Percentiles rank a stretch among this genome's conserved stretches.
These are phyloP conservation scores for Zygosaccharomyces siamensis DNA, from an alignment of 805 yeast species.

Conservation along the genomic window DNA sequence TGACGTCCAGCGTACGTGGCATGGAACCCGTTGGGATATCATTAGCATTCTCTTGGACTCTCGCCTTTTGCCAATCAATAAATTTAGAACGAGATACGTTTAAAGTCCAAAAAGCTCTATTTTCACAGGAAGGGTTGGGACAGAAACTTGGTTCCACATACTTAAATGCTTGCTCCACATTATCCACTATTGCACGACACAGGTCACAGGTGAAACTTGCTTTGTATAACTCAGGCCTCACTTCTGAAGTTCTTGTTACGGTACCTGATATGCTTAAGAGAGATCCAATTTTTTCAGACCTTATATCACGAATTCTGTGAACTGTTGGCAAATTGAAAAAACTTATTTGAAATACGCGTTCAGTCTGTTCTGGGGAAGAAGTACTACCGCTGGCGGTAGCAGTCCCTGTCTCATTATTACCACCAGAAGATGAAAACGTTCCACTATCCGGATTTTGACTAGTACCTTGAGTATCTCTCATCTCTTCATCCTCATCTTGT, in stretches of 20 bases:
- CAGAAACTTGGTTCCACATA: conserved; percentile 94
- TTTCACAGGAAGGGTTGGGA: conserved; percentile 80
- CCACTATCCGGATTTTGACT: conserved; percentile 7
- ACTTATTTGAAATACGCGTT: conserved; percentile 81
- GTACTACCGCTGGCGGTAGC: conserved; percentile 34
- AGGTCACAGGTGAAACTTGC: conserved; percentile 87
- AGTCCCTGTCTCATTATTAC: conserved; percentile 10
- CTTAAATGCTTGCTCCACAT: conserved; percentile 87
- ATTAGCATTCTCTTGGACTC: conserved; percentile 92
- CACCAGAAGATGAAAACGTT: conserved; percentile 4
- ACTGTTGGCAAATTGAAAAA: conserved; percentile 80
- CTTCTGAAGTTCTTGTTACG: conserved; percentile 93
- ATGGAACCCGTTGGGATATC: conserved; percentile 98
- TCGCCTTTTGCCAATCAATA: conserved; percentile 93
- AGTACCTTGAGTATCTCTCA: conserved; percentile 24
- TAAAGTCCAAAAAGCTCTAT: conserved; percentile 80
- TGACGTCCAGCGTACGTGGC: conserved; percentile 95
- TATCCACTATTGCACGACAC: conserved; percentile 80
- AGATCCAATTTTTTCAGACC: conserved; percentile 84
- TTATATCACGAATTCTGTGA: conserved; percentile 80
- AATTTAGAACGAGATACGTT: conserved; percentile 80
- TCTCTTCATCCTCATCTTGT: conserved; percentile 27
- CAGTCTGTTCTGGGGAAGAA: conserved; percentile 47
- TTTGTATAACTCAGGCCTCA: conserved; percentile 84
- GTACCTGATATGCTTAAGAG: conserved; percentile 86